Conservation (phyloP, 371 early-diverging fungal species). For the Mortierella sp. region DNA sequence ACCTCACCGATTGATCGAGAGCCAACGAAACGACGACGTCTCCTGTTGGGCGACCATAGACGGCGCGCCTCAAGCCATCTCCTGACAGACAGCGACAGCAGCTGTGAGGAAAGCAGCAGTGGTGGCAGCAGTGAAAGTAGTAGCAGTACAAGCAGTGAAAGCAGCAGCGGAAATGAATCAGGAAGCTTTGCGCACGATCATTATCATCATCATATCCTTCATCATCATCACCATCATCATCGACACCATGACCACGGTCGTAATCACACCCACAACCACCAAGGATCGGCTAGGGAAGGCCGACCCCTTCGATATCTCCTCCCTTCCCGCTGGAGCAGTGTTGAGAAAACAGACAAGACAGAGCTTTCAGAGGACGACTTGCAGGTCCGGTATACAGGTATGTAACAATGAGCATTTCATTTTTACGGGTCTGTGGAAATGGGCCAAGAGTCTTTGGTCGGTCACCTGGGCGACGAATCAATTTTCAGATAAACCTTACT, state of each 20-base stretch:
- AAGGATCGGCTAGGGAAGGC: neutral
- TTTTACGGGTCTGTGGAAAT: neutral
- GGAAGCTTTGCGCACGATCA: constrained; percentile 31
- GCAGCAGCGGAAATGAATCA: constrained; percentile 48
- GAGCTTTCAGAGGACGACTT: constrained; percentile 69
- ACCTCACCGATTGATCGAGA: constrained; percentile 23
- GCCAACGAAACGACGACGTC: constrained; percentile 41
- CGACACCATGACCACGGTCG: neutral
- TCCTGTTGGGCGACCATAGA: neutral
- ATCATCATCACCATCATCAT: constrained; percentile 5
- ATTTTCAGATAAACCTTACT: neutral
- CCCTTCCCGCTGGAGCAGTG: constrained; percentile 75
- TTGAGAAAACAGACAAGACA: constrained; percentile 72
- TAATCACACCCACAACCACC: neutral
- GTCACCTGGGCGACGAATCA: neutral
- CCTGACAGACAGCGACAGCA: constrained; percentile 37
- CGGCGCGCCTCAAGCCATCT: constrained; percentile 14
- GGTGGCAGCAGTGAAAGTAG: constrained; percentile 31
- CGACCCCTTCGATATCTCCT: constrained; percentile 53
- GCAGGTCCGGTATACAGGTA: constrained; percentile 74
- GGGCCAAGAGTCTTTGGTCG: neutral
- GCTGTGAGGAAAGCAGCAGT: neutral
- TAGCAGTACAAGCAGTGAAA: constrained; percentile 19
- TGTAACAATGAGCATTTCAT: neutral
- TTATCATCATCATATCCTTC: neutral